Evolutionary conservation across 768 basidiomycete species (phyloP).

Genomic region (Boletus tomentosulus): DNA sequence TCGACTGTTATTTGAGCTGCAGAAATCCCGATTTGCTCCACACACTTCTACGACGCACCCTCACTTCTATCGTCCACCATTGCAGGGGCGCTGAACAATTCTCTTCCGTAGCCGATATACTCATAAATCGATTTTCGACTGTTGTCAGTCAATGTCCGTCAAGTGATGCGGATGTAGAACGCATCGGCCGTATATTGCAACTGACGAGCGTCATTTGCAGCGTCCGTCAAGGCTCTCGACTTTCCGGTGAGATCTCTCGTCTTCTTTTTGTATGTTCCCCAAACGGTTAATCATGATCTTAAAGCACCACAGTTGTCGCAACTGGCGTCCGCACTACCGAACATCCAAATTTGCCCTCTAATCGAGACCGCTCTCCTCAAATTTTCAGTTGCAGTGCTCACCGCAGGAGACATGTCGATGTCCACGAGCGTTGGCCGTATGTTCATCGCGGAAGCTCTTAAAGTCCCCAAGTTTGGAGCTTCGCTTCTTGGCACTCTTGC

Average conservation of each 20-base stretch:
- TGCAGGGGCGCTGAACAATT: conserved; percentile 69
- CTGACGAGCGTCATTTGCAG: conserved; percentile 52
- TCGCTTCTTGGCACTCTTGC: conserved; percentile 58
- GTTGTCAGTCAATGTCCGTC: conserved; percentile 1
- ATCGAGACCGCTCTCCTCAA: conserved; percentile 32
- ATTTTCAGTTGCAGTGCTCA: conserved; percentile 34
- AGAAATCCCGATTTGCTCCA: conserved; percentile 40
- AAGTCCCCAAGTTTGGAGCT: conserved; percentile 40
- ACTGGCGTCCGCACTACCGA: conserved; percentile 30
- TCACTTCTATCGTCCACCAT: conserved; percentile 83
- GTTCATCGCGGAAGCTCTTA: conserved; percentile 34
- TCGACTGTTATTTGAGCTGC: conserved; percentile 50
- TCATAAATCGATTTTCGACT: conserved; percentile 40
- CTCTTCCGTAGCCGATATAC: conserved; percentile 47
- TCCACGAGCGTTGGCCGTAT: conserved; percentile 41
- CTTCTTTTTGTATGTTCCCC: background rate
- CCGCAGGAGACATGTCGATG: conserved; percentile 40
- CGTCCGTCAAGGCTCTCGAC: conserved; percentile 68
- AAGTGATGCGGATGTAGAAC: conserved; percentile 30
- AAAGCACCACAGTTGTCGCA: conserved; percentile 36
- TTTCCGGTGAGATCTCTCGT: conserved; percentile 47
- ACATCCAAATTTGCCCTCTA: conserved; percentile 24
- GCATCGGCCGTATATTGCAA: conserved; percentile 50
- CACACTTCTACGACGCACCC: conserved; percentile 61
- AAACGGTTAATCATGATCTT: background rate